Percentiles rank a stretch among this genome's conserved stretches.
Evolutionary conservation across 1,284 basidiomycete genomes (phyloP).

Genomic region (Rhodotorula sp.): DNA sequence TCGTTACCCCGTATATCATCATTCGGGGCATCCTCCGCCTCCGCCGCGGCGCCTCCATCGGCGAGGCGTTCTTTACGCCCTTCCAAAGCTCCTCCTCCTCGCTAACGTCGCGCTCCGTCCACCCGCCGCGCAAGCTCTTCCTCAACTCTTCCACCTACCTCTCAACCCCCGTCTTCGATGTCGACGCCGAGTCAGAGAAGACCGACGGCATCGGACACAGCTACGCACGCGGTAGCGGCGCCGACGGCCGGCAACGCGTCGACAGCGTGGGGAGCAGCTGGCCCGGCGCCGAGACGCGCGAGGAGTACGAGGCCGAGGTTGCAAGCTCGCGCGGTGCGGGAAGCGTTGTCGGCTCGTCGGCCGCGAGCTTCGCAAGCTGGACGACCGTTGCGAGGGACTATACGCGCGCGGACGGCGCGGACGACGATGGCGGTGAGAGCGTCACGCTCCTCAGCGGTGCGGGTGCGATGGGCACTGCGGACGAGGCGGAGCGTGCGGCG

Average conservation of each 20-base stretch:
- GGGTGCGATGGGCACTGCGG: neutral
- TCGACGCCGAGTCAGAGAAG: neutral
- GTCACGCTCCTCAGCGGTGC: neutral
- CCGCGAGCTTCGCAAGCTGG: neutral
- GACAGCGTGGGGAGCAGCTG: slow-evolving; percentile 6
- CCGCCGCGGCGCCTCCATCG: slow-evolving; percentile 10
- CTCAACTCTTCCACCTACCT: slow-evolving; percentile 18
- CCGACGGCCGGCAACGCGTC: neutral
- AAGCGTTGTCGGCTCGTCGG: neutral
- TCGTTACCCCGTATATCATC: slow-evolving; percentile 23
- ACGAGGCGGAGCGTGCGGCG: neutral
- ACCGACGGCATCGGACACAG: slow-evolving; percentile 9
- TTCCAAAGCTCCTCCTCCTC: neutral
- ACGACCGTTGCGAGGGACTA: neutral
- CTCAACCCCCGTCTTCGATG: neutral
- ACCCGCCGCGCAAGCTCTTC: slow-evolving; percentile 17
- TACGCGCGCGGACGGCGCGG: neutral
- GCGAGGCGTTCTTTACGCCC: slow-evolving; percentile 25
- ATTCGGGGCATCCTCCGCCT: slow-evolving; percentile 18
- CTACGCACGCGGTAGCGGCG: slow-evolving; percentile 2
- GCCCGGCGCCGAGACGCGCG: slow-evolving; percentile 19
- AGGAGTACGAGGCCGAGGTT: slow-evolving; percentile 30
- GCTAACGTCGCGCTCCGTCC: neutral
- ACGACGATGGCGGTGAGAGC: neutral
- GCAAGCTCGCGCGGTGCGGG: neutral